phyloP scores from a whole-genome alignment of 1,139 yeast genomes.

The Yamadazyma sp. region DNA sequence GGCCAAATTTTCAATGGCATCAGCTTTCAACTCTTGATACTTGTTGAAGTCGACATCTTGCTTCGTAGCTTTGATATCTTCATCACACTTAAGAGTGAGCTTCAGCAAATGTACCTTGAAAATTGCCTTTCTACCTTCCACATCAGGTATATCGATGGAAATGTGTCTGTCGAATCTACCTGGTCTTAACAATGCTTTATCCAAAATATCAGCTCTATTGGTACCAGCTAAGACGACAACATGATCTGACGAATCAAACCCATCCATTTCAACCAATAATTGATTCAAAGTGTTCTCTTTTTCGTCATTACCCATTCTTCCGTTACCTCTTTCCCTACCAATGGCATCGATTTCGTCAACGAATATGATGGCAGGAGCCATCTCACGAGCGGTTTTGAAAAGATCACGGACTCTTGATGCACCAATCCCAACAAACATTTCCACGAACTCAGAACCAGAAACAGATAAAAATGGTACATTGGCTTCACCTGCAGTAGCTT shows the following conservation, averaged over 20 bases:
- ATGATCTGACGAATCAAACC: conserved; percentile 71
- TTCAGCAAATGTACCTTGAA: conserved; percentile 68
- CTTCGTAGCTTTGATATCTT: conserved; percentile 40
- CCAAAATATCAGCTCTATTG: conserved; percentile 76
- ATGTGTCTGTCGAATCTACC: conserved; percentile 84
- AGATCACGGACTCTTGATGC: conserved; percentile 81
- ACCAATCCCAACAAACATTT: conserved; percentile 84
- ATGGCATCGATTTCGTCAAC: conserved; percentile 87
- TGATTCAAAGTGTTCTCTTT: conserved; percentile 80
- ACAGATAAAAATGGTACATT: conserved; percentile 80
- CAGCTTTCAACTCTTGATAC: conserved; percentile 46
- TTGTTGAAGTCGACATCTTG: conserved; percentile 46
- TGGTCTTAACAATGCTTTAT: conserved; percentile 76
- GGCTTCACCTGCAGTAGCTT: conserved; percentile 86
- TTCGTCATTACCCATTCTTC: conserved; percentile 73
- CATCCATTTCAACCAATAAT: conserved; percentile 82
- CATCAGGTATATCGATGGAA: conserved; percentile 70
- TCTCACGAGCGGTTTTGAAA: conserved; percentile 75
- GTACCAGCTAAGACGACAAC: conserved; percentile 84
- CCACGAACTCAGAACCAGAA: conserved; percentile 81
- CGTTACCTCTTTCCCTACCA: conserved; percentile 75
- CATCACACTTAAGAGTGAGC: conserved; percentile 43
- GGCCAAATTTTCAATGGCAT: conserved; percentile 58
- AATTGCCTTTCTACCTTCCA: conserved; percentile 75
- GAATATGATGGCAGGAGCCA: conserved; percentile 78